Evolutionary conservation across 495 filamentous ascomycete genomes (phyloP), one percentile per base, ranked within the genome.

Genomic region (Chaetomidium leptoderma): DNA sequence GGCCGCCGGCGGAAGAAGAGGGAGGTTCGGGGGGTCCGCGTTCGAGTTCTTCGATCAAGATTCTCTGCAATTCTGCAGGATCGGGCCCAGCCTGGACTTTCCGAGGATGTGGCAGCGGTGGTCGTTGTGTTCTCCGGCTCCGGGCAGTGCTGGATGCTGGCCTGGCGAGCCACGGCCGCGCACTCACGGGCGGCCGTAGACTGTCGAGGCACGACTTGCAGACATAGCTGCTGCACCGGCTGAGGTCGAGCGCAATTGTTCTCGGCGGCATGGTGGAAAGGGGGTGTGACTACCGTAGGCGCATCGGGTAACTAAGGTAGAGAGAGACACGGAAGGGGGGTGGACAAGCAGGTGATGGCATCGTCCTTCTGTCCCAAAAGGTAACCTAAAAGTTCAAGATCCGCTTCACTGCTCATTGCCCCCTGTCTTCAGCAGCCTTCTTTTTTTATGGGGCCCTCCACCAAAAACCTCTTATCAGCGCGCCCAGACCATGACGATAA

Each of bases 191-290:
- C n/a, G n/a, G 36, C 45, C 59, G 62, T 7, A 72, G 49, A 24
- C 48, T 62, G 35, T 63, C 61, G 42, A 70, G 53, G 46, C 70
- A 72, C 17, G 70, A 65, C 49, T 68, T 64, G 62, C 70, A 72
- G 33, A 72, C 59, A 58, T 71, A 72, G 60, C 62, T 60, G 62
- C 58, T 66, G 11, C 61, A 61, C 30, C 65, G 64, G 39, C 59
- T 43, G 8, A 70, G 36, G 8, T 69, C 70, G 33, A 68, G 45
- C 14, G 65, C 21, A 57, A 67, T 43, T 7, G 58, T 37, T 55
- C 66, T 42, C 10, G 68, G 68, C 64, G 70, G 70, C 70, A 72
- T 72, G 9, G 46, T 37, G 26, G 37, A 11, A 40, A 14, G 19
- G 11, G 10, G 1, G 13, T 19, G 47, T 0, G 33, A 29, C 11